Evolutionary conservation across 2,329 filamentous ascomycete genomes (phyloP).

Genomic region (Arthroderma sp.): DNA sequence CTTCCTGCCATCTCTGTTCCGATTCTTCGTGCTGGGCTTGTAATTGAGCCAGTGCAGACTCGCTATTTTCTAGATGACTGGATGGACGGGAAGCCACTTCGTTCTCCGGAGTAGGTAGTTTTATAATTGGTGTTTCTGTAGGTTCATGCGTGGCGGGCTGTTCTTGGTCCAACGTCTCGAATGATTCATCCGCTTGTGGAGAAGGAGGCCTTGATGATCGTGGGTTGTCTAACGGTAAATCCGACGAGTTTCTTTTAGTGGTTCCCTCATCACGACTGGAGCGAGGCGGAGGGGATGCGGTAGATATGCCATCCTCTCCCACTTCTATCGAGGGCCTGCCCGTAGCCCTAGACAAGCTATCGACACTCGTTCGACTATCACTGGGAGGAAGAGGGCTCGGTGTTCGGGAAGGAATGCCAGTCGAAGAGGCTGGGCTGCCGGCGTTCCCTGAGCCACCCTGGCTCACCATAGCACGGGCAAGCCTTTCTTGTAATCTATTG

Average conservation of each 20-base stretch:
- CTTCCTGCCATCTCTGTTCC: conserved; percentile 57
- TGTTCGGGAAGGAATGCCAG: conserved; percentile 38
- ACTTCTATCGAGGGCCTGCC: conserved; percentile 13
- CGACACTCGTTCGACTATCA: conserved; percentile 27
- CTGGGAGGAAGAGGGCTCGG: conserved; percentile 38
- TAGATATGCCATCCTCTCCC: conserved; percentile 13
- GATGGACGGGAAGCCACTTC: conserved; percentile 7
- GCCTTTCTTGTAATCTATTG: conserved; percentile 74
- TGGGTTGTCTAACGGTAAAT: conserved; percentile 7
- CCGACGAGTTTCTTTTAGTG: conserved; percentile 16
- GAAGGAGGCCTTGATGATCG: too few species aligned
- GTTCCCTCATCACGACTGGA: conserved; percentile 19
- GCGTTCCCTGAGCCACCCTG: conserved; percentile 43
- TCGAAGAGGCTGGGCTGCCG: conserved; percentile 35
- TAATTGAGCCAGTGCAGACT: conserved; percentile 35
- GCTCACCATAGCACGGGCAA: conserved; percentile 75
- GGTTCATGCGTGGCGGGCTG: not conserved
- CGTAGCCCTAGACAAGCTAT: conserved; percentile 13
- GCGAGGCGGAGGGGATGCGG: conserved; percentile 11
- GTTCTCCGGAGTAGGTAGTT: conserved; percentile 12
- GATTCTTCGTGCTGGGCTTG: conserved; percentile 38
- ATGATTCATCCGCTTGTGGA: not conserved
- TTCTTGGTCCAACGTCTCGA: not conserved
- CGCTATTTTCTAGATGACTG: conserved; percentile 21
- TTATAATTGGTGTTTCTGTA: conserved; percentile 3